A percentile compares a stretch with the other conserved stretches of the same genome.
Evolutionary conservation across 1,284 basidiomycete genomes (phyloP).

Genomic region (Heliocybe sulcata): DNA sequence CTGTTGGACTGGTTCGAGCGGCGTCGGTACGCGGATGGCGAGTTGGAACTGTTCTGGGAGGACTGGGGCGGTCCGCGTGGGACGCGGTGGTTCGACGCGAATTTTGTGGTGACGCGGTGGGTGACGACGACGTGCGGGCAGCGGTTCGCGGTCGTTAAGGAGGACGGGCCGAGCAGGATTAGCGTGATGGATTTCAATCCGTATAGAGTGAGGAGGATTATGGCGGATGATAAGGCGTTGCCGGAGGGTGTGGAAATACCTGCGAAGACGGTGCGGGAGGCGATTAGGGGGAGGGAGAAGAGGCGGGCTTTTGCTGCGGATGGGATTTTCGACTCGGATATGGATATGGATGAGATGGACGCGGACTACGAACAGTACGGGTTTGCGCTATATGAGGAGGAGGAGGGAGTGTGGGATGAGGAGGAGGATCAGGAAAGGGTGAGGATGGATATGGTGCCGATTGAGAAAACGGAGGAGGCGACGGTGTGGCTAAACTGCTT

Average conservation of each 20-base stretch:
- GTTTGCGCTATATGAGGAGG: not conserved
- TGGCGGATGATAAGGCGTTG: conserved; percentile 5
- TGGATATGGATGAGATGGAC: no score
- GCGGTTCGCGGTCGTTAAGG: conserved; percentile 25
- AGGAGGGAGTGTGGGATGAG: not conserved
- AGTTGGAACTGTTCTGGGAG: conserved; percentile 24
- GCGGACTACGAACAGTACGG: not conserved
- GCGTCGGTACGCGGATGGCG: not conserved
- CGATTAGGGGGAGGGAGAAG: not conserved
- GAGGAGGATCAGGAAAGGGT: conserved; percentile 1
- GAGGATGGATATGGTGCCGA: not conserved
- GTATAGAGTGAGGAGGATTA: conserved; percentile 18
- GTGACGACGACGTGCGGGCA: conserved; percentile 43
- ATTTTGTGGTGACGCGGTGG: conserved; percentile 31
- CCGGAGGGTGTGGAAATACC: not conserved
- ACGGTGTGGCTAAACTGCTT: conserved; percentile 3
- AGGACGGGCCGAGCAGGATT: conserved; percentile 16
- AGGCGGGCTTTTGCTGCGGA: no score
- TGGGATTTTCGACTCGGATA: no score
- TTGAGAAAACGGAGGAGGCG: not conserved
- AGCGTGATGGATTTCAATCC: conserved; percentile 35
- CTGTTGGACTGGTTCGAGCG: conserved; percentile 17
- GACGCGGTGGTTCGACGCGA: conserved; percentile 35
- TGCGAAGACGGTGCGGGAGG: not conserved
- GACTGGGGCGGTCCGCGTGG: conserved; percentile 34